phyloP scores from a whole-genome alignment of 352 stramenopile species.

The Phytophthora quininea region DNA sequence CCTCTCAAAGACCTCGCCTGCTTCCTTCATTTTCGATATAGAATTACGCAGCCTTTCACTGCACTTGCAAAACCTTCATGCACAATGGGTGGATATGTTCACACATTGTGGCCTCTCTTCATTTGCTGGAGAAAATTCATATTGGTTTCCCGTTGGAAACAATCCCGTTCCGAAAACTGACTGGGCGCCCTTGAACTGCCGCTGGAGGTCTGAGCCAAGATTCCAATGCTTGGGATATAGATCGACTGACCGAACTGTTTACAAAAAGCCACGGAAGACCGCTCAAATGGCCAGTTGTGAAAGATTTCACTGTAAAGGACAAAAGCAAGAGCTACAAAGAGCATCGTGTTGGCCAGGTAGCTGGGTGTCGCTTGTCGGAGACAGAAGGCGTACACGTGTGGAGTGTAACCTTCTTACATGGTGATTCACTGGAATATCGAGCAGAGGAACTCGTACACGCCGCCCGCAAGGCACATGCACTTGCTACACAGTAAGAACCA shows the following conservation, averaged over 20 bases:
- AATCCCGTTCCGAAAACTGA: conserved; percentile 5
- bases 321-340: conserved; percentile 1
- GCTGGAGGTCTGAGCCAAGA: not conserved
- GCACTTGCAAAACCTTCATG: conserved; percentile 10
- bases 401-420: conserved; percentile 3
- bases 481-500: conserved; percentile 3
- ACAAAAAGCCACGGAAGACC: not conserved
- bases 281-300: conserved; percentile 2
- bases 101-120: conserved; percentile 6
- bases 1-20: too few relatives aligned
- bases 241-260: conserved; percentile 2
- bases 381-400: conserved; percentile 5
- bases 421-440: conserved; percentile 4
- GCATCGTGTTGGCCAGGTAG: conserved; percentile 1
- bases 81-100: conserved; percentile 9
- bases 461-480: not conserved
- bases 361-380: conserved; percentile 2
- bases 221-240: not conserved
- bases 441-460: conserved; percentile 4
- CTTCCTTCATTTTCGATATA: too few relatives aligned
- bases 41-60: conserved; percentile 5
- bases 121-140: conserved; percentile 10
- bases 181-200: not conserved
- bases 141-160: not conserved
- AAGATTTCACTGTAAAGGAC: conserved; percentile 4